phyloP scores from a whole-genome alignment of 306 rosid genomes.

The Delonix regia region DNA sequence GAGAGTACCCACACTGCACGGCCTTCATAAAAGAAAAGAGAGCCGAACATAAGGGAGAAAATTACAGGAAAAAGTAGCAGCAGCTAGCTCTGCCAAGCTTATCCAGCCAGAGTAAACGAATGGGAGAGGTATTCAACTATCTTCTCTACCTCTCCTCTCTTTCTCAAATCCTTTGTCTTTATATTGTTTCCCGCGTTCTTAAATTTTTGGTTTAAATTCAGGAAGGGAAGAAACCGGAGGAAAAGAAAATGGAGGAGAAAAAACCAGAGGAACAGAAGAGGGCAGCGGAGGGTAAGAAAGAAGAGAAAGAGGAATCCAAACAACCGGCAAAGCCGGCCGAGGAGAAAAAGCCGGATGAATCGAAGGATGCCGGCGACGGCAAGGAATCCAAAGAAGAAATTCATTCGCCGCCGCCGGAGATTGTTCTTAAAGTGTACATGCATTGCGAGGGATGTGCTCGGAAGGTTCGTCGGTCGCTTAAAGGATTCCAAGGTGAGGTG shows the following conservation, averaged over 20 bases:
- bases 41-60: not conserved
- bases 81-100: not conserved
- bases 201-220: conserved; percentile 27
- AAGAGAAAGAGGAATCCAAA: conserved; percentile 15
- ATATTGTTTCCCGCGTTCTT: not conserved
- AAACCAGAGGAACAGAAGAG: conserved; percentile 44
- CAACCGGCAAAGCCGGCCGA: conserved; percentile 36
- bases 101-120: not conserved
- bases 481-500: conserved; percentile 69
- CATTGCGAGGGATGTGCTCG: conserved; percentile 99
- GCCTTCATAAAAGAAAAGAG: not conserved
- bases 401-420: conserved; percentile 64
- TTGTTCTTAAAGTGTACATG: conserved; percentile 84
- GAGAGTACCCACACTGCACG: not conserved
- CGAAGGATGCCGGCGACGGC: conserved; percentile 38
- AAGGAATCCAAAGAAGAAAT: conserved; percentile 39
- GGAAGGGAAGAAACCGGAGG: conserved; percentile 70
- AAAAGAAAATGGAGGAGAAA: conserved; percentile 55
- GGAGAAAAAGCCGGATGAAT: conserved; percentile 33
- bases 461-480: conserved; percentile 80
- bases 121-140: conserved; percentile 59
- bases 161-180: not conserved
- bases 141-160: not conserved
- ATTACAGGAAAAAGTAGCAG: not conserved
- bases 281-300: conserved; percentile 39